These are phyloP conservation scores for Botrytis squamosa DNA, from an alignment of 2,329 filamentous ascomycete genomes.

Conservation along the genomic window DNA sequence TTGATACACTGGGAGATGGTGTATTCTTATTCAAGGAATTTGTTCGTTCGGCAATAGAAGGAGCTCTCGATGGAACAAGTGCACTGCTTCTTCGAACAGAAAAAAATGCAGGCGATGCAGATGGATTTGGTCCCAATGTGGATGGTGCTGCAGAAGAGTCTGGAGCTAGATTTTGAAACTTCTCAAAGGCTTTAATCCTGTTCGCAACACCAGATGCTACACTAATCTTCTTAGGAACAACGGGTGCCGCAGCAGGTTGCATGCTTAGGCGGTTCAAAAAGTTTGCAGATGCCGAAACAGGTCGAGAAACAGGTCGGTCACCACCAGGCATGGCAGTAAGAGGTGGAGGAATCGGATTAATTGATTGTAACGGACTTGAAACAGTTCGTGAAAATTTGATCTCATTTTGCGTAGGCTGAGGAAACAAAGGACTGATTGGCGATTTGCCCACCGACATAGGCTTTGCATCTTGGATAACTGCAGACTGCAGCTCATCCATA, in stretches of 20 bases:
- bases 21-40: constrained; percentile 39
- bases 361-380: constrained; percentile 41
- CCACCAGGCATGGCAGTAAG: constrained; percentile 44
- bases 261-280: constrained; percentile 57
- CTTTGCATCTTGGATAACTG: constrained; percentile 79
- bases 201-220: constrained; percentile 90
- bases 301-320: constrained; percentile 33
- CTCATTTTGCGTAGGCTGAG: constrained; percentile 36
- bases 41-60: constrained; percentile 42
- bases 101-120: constrained; percentile 55
- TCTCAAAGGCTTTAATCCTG: constrained; percentile 89
- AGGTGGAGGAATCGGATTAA: constrained; percentile 40
- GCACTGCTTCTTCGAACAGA: constrained; percentile 51
- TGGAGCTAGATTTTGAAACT: constrained; percentile 56
- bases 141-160: constrained; percentile 36
- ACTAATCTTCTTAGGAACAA: constrained; percentile 69
- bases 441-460: constrained; percentile 77
- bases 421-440: constrained; percentile 68
- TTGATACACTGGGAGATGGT: constrained; percentile 44
- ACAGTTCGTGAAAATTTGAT: constrained; percentile 37
- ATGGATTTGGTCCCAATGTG: constrained; percentile 39
- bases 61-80: constrained; percentile 39
- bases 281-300: constrained; percentile 52
- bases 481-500: constrained; percentile 81
- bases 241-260: constrained; percentile 45